Evolutionary conservation across 148 eudicot genomes (phyloP).

Genomic region (Cornus controversa): DNA sequence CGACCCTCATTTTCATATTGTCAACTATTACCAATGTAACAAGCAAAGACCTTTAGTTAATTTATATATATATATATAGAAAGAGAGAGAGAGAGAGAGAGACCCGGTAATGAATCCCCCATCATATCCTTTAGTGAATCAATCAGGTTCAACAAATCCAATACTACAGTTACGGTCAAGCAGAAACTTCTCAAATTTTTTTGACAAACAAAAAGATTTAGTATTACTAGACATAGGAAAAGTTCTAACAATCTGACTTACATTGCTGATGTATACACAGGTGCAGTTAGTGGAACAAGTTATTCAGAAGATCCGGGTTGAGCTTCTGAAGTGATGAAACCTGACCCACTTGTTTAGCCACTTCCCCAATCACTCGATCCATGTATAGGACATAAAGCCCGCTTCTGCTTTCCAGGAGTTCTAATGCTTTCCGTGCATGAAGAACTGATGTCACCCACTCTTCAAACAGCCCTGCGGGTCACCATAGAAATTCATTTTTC

Average conservation of each 20-base stretch:
- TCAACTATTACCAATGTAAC: too few species aligned
- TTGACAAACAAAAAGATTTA: neutral
- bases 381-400: slow-evolving; percentile 75
- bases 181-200: neutral
- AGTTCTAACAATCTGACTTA: neutral
- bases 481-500: slow-evolving; percentile 4
- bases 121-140: too few species aligned
- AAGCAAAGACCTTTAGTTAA: too few species aligned
- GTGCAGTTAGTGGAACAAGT: slow-evolving; percentile 41
- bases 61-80: too few species aligned
- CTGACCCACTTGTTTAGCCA: slow-evolving; percentile 62
- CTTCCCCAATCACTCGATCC: slow-evolving; percentile 72
- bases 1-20: too few species aligned
- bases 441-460: slow-evolving; percentile 68
- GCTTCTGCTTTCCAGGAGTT: slow-evolving; percentile 60
- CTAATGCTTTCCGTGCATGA: slow-evolving; percentile 60
- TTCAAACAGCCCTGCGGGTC: slow-evolving; percentile 63
- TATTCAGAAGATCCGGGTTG: slow-evolving; percentile 50
- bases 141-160: too few species aligned
- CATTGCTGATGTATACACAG: slow-evolving; percentile 4
- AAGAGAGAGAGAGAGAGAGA: too few species aligned
- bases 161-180: neutral
- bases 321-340: slow-evolving; percentile 45
- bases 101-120: too few species aligned
- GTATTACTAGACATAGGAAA: neutral